These are phyloP conservation scores for Tuber melanosporum DNA, from an alignment of 495 filamentous ascomycete species.

Conservation along the genomic window DNA sequence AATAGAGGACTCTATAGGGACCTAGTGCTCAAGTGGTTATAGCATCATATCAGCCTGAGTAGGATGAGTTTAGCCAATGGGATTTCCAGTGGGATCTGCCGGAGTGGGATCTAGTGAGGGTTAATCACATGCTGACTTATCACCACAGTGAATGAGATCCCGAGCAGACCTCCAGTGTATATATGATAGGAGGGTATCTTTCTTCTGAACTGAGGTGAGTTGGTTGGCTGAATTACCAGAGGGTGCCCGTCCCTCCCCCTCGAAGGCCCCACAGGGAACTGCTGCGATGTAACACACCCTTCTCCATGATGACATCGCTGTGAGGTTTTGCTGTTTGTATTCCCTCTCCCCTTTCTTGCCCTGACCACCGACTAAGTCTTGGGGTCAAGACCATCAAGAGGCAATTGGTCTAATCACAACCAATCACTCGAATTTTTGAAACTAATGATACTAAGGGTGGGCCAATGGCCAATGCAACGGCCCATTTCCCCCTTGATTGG, in stretches of 20 bases:
- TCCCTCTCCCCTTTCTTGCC: background rate
- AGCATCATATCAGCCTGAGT: background rate
- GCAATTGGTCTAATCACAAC: background rate
- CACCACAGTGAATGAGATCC: background rate
- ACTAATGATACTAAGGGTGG: background rate
- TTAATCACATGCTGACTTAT: background rate
- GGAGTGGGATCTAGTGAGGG: background rate
- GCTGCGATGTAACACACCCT: background rate
- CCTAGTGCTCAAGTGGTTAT: background rate
- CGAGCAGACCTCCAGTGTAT: background rate
- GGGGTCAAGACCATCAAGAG: background rate
- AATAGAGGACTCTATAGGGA: background rate
- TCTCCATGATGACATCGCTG: background rate
- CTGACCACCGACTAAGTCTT: background rate
- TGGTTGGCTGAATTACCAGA: background rate
- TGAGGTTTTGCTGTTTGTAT: background rate
- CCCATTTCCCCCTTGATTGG: background rate
- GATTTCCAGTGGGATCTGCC: background rate
- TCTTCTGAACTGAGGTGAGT: accelerated
- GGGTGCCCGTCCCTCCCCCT: background rate
- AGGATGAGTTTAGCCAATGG: background rate
- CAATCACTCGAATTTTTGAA: background rate
- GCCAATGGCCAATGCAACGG: background rate
- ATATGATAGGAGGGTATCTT: background rate
- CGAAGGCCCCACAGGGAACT: background rate